Conservation (phyloP, 371 early-diverging fungal species). For the Conidiobolus incongruus region DNA sequence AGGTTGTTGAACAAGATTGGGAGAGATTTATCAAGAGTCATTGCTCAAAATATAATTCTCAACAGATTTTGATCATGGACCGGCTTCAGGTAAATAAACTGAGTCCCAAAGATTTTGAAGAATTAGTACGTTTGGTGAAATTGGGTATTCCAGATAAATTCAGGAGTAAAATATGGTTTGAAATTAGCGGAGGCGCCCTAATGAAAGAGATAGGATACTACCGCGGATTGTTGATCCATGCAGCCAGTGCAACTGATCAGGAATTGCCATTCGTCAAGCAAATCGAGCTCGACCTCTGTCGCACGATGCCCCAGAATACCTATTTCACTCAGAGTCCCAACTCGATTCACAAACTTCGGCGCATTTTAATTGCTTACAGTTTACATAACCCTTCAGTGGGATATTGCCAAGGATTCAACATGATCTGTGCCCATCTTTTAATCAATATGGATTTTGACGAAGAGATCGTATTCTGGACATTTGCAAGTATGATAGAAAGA, state of each 20-base stretch:
- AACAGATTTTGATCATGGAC: neutral
- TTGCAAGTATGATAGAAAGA: constrained; percentile 10
- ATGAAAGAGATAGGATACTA: constrained; percentile 13
- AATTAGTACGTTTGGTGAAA: constrained; percentile 10
- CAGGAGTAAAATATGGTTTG: constrained; percentile 11
- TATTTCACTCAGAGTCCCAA: constrained; percentile 12
- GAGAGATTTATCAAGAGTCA: neutral
- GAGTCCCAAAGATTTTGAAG: constrained; percentile 10
- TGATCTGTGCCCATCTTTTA: constrained; percentile 13
- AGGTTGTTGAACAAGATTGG: neutral
- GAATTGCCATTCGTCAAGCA: constrained; percentile 11
- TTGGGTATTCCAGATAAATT: constrained; percentile 11
- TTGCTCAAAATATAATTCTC: neutral
- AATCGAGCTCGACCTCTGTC: constrained; percentile 14
- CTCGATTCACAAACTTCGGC: constrained; percentile 11
- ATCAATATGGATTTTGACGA: constrained; percentile 12
- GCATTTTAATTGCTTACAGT: constrained; percentile 13
- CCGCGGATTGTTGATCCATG: constrained; percentile 8
- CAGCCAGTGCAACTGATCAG: constrained; percentile 4
- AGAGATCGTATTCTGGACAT: constrained; percentile 13
- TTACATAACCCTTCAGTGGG: constrained; percentile 14
- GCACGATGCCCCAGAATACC: constrained; percentile 14
- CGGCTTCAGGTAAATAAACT: constrained; percentile 3
- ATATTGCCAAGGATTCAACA: constrained; percentile 17
- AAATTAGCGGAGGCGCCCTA: constrained; percentile 11